phyloP scores from a whole-genome alignment of 1,139 yeast species.

The Kluyveromyces sp. region DNA sequence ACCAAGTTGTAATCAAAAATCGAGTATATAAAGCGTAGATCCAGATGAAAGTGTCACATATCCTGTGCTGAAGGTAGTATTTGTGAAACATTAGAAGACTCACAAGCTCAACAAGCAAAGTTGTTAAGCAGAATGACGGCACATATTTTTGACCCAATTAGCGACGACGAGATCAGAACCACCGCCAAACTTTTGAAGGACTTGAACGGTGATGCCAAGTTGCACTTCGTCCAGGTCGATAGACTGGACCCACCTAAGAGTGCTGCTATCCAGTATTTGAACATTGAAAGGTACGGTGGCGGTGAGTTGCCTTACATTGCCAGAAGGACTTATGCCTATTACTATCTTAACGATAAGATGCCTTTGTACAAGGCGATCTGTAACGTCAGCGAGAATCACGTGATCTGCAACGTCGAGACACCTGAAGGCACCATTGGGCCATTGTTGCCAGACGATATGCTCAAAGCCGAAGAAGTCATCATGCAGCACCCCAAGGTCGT shows the following conservation, averaged over 20 bases:
- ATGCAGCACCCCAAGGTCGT: constrained; percentile 49
- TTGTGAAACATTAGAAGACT: too few relatives aligned
- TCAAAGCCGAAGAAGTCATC: constrained; percentile 46
- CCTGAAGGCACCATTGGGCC: constrained; percentile 69
- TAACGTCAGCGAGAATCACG: constrained; percentile 56
- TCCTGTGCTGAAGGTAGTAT: too few relatives aligned
- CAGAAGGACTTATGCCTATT: constrained; percentile 62
- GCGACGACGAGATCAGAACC: constrained; percentile 55
- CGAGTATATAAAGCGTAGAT: background rate
- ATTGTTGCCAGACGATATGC: constrained; percentile 61
- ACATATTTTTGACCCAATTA: constrained; percentile 54
- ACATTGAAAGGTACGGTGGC: constrained; percentile 58
- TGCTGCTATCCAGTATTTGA: constrained; percentile 60
- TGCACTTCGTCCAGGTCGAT: constrained; percentile 70
- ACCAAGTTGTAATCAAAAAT: background rate
- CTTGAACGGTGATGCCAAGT: constrained; percentile 35
- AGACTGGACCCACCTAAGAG: constrained; percentile 77
- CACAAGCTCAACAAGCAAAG: too few relatives aligned
- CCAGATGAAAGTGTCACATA: too few relatives aligned
- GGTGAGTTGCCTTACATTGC: constrained; percentile 49
- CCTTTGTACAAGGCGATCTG: constrained; percentile 68
- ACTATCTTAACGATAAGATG: constrained; percentile 47
- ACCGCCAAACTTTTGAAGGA: constrained; percentile 61
- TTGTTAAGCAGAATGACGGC: too few relatives aligned
- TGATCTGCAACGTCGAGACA: constrained; percentile 50